phyloP scores from a whole-genome alignment of 2,329 filamentous ascomycete species.

The Hypoxylon sp. region DNA sequence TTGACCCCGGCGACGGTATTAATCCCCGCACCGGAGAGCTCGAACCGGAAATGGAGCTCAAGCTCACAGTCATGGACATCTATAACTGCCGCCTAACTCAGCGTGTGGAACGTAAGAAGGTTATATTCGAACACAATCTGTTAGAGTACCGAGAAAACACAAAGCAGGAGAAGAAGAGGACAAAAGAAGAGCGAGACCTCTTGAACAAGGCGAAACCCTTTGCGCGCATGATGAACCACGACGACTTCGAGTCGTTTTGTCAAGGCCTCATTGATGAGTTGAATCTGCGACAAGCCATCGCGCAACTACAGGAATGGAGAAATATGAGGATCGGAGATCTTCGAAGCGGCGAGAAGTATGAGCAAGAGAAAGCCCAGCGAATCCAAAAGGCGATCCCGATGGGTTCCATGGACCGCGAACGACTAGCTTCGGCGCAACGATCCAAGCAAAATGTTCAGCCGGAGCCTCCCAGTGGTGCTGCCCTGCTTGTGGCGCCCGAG shows the following conservation, averaged over 20 bases:
- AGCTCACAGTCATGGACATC: constrained; percentile 98
- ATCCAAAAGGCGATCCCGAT: constrained; percentile 79
- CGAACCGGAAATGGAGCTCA: constrained; percentile 96
- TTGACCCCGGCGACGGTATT: constrained; percentile 94
- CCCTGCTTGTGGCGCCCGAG: constrained; percentile 83
- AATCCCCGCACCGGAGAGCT: constrained; percentile 85
- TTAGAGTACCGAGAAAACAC: constrained; percentile 95
- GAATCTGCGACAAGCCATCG: constrained; percentile 89
- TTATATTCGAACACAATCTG: constrained; percentile 95
- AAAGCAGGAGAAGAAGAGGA: constrained; percentile 91
- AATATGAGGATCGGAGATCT: constrained; percentile 86
- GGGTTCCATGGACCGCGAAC: constrained; percentile 86
- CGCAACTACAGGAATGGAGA: constrained; percentile 95
- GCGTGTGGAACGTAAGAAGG: constrained; percentile 93
- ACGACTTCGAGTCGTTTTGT: constrained; percentile 89
- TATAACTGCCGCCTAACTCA: constrained; percentile 94
- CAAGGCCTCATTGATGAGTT: constrained; percentile 91
- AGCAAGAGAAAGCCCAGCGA: constrained; percentile 85
- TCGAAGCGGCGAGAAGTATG: constrained; percentile 90
- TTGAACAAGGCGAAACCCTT: constrained; percentile 96
- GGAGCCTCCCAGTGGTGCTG: constrained; percentile 81
- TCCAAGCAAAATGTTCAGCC: constrained; percentile 75
- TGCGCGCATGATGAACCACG: constrained; percentile 94
- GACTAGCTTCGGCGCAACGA: constrained; percentile 79
- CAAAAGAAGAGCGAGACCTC: constrained; percentile 93